Percentiles rank a stretch among this genome's conserved stretches.
Conservation (phyloP, 148 eudicot species). For the Euryodendron excelsum region DNA sequence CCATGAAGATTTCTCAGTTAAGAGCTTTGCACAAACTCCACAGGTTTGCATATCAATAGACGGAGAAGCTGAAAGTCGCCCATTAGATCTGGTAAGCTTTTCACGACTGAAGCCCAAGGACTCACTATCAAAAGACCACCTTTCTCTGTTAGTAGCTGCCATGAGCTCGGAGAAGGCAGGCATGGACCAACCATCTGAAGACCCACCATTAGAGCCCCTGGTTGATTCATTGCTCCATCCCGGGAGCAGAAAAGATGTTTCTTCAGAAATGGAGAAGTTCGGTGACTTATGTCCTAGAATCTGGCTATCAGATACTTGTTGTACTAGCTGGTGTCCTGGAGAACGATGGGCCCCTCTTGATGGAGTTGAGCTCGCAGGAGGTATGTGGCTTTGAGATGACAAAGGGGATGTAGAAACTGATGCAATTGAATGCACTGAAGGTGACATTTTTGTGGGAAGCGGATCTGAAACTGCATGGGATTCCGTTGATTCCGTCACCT, state of each 20-base stretch:
- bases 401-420: conserved; percentile 58
- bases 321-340: conserved; percentile 44
- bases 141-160: conserved; percentile 60
- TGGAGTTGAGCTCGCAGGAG: conserved; percentile 57
- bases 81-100: conserved; percentile 44
- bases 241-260: conserved; percentile 34
- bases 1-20: conserved; percentile 76
- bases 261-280: conserved; percentile 55
- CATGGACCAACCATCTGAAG: conserved; percentile 83
- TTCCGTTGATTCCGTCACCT: conserved; percentile 58
- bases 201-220: conserved; percentile 66
- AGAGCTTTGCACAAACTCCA: conserved; percentile 74
- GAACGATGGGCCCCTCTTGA: conserved; percentile 51
- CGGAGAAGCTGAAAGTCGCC: conserved; percentile 36
- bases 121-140: conserved; percentile 86
- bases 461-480: conserved; percentile 45
- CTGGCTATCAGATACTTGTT: conserved; percentile 64
- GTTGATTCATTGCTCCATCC: conserved; percentile 65
- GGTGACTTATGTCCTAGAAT: conserved; percentile 69
- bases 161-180: conserved; percentile 65
- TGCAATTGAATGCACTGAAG: conserved; percentile 57
- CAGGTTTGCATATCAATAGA: conserved; percentile 63
- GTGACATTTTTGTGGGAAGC: conserved; percentile 54
- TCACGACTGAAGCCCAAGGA: conserved; percentile 48
- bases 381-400: conserved; percentile 54